Percentiles rank a stretch among this genome's conserved stretches.
Conservation (phyloP, 768 basidiomycete species). For the Phallus indusiatus region DNA sequence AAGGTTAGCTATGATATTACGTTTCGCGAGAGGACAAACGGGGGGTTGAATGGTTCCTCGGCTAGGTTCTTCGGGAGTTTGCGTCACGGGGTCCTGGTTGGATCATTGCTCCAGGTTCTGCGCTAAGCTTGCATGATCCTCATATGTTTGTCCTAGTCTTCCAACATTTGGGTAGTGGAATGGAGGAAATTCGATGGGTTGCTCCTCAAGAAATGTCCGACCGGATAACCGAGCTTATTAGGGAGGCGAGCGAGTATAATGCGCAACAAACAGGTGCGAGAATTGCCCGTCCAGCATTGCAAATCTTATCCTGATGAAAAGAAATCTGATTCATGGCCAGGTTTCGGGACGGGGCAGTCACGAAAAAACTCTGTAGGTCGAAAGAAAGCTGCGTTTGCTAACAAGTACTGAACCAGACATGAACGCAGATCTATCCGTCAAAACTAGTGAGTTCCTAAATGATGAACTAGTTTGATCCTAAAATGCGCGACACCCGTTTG, state of each 20-base stretch:
- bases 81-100: constrained; percentile 6
- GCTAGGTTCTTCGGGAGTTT: constrained; percentile 5
- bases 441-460: background rate
- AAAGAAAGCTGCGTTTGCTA: background rate
- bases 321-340: background rate
- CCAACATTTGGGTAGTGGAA: constrained; percentile 2
- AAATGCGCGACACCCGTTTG: background rate
- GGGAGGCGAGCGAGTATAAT: background rate
- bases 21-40: background rate
- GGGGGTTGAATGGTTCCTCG: background rate
- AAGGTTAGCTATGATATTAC: background rate
- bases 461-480: background rate
- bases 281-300: background rate
- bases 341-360: background rate
- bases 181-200: constrained; percentile 9
- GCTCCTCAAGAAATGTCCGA: constrained; percentile 9
- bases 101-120: constrained; percentile 8
- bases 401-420: background rate
- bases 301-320: background rate
- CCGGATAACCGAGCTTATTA: constrained; percentile 9
- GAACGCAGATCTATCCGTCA: background rate
- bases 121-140: constrained; percentile 8
- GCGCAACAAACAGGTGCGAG: background rate
- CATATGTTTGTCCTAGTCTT: constrained; percentile 9
- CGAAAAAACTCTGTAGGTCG: background rate